Conservation (phyloP, 1,284 basidiomycete species). For the Moesziomyces globuligerus region DNA sequence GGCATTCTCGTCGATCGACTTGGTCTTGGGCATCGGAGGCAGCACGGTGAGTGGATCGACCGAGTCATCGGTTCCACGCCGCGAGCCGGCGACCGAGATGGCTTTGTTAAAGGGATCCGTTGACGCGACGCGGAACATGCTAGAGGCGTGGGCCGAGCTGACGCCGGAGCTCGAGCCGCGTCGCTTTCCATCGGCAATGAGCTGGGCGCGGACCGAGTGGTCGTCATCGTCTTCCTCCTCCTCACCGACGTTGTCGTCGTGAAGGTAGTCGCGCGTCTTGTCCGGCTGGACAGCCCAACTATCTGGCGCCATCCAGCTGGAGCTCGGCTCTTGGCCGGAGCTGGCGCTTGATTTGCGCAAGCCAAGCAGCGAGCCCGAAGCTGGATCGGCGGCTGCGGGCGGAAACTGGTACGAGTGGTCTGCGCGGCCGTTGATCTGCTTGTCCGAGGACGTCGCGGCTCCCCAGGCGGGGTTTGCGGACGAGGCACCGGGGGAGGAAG, state of each 20-base stretch:
- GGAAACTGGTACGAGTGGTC: constrained; percentile 51
- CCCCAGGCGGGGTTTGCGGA: constrained; percentile 9
- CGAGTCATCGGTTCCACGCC: constrained; percentile 47
- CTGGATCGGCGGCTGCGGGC: constrained; percentile 19
- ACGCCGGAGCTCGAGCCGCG: constrained; percentile 39
- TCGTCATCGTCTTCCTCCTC: constrained; percentile 54
- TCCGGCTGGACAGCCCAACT: constrained; percentile 65
- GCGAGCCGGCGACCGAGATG: constrained; percentile 25
- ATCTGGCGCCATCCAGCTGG: constrained; percentile 65
- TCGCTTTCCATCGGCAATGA: constrained; percentile 20
- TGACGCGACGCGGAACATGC: constrained; percentile 40
- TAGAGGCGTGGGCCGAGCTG: constrained; percentile 31
- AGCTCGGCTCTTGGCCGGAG: constrained; percentile 48
- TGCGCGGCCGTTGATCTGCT: constrained; percentile 26
- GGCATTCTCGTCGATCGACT: constrained; percentile 22
- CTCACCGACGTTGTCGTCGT: constrained; percentile 52
- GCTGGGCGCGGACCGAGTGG: constrained; percentile 13
- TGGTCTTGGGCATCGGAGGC: constrained; percentile 22
- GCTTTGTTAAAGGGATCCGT: constrained; percentile 37
- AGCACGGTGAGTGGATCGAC: constrained; percentile 36
- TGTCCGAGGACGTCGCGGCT: constrained; percentile 12
- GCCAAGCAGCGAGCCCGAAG: constrained; percentile 14
- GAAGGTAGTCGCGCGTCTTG: constrained; percentile 46
- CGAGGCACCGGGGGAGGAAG: not conserved
- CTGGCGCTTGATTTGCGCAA: constrained; percentile 53